A percentile compares a stretch with the other conserved stretches of the same genome.
Conservation (phyloP, 805 yeast genomes). For the Pichia insulana region DNA sequence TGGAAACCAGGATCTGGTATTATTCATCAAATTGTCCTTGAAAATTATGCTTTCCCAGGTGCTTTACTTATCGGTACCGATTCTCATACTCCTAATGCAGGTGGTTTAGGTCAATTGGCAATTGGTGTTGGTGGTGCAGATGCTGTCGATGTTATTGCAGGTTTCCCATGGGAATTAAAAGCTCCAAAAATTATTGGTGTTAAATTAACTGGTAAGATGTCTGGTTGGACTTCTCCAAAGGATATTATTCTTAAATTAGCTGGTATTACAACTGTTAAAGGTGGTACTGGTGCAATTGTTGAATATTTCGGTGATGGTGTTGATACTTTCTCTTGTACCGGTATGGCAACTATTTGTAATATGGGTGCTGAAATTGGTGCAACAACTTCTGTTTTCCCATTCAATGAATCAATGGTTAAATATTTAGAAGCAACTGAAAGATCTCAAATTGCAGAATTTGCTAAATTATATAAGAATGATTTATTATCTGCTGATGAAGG, state of each 20-base stretch:
- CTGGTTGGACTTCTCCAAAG: constrained; percentile 96
- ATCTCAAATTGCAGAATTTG: constrained; percentile 73
- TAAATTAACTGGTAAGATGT: constrained; percentile 78
- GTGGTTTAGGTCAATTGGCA: constrained; percentile 97
- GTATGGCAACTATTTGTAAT: constrained; percentile 99
- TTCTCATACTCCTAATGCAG: constrained; percentile 98
- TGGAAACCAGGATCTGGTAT: constrained; percentile 99
- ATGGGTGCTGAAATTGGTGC: constrained; percentile 99
- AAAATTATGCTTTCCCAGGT: constrained; percentile 96
- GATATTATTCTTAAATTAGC: constrained; percentile 92
- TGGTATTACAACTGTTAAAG: constrained; percentile 88
- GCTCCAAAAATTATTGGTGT: constrained; percentile 96
- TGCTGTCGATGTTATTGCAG: constrained; percentile 96
- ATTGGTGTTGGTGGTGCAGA: constrained; percentile 99
- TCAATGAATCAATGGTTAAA: constrained; percentile 39
- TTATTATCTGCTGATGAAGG: constrained; percentile 76
- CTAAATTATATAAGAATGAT: constrained; percentile 37
- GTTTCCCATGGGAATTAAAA: constrained; percentile 97
- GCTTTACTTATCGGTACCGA: constrained; percentile 96
- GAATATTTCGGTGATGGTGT: constrained; percentile 98
- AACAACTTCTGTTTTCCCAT: constrained; percentile 96
- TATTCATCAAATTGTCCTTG: constrained; percentile 94
- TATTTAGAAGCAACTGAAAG: constrained; percentile 82
- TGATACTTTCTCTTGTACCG: constrained; percentile 81
- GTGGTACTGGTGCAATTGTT: constrained; percentile 95